Percentiles rank a stretch among this genome's conserved stretches.
phyloP scores from a whole-genome alignment of 2,329 filamentous ascomycete genomes.

The Basipetospora chlamydospora region DNA sequence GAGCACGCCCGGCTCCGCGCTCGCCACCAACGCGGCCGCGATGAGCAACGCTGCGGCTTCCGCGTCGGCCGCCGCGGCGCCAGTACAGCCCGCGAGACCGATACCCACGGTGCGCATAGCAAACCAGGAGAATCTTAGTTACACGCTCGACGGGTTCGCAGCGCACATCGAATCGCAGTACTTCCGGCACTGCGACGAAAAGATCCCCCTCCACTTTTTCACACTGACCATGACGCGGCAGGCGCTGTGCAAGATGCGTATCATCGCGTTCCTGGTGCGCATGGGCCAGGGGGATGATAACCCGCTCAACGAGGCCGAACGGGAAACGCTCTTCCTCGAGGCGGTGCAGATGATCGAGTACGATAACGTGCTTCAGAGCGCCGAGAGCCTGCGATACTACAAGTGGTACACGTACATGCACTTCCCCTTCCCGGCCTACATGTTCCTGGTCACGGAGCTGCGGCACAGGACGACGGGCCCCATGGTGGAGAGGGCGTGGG shows the following conservation, averaged over 20 bases:
- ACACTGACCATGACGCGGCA: constrained; percentile 42
- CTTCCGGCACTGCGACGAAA: constrained; percentile 39
- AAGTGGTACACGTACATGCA: constrained; percentile 45
- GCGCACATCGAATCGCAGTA: constrained; percentile 41
- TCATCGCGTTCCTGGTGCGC: constrained; percentile 37
- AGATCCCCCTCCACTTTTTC: constrained; percentile 44
- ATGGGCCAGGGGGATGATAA: constrained; percentile 24
- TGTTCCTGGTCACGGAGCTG: constrained; percentile 43
- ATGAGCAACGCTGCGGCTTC: constrained; percentile 3
- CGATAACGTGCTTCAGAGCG: constrained; percentile 39
- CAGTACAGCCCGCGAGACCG: constrained; percentile 14
- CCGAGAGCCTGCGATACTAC: constrained; percentile 35
- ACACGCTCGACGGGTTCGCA: constrained; percentile 38
- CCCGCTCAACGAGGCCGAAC: constrained; percentile 28
- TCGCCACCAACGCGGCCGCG: no score
- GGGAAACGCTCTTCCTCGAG: constrained; percentile 37
- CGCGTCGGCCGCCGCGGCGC: constrained; percentile 15
- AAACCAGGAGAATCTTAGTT: constrained; percentile 31
- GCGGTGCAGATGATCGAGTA: constrained; percentile 45
- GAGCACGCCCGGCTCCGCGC: constrained; percentile 5
- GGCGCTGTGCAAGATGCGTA: constrained; percentile 40
- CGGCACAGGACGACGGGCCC: constrained; percentile 36
- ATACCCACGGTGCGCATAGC: constrained; percentile 28
- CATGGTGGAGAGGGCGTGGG: constrained; percentile 44
- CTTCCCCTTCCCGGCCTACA: constrained; percentile 47